These are phyloP conservation scores for Polychytrium aggregatum DNA, from an alignment of 192 early-diverging fungal species.

Conservation along the genomic window DNA sequence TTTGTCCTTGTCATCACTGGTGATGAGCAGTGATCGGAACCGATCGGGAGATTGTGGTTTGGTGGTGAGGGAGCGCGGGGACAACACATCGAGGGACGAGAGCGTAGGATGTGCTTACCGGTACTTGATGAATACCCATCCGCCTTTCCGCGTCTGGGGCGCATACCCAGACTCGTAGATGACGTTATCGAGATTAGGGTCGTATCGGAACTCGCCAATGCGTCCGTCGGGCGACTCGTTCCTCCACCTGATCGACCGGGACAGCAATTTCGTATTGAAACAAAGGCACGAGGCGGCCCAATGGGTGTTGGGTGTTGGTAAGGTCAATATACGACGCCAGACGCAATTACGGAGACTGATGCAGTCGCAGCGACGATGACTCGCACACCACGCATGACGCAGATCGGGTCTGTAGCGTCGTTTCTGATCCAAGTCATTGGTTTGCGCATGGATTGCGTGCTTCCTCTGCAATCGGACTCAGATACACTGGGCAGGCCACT, in stretches of 20 bases:
- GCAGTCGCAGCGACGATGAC: too few species aligned
- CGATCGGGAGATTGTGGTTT: not conserved
- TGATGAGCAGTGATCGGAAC: constrained; percentile 36
- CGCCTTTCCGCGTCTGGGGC: constrained; percentile 2
- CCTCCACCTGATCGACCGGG: constrained; percentile 16
- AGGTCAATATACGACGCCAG: too few species aligned
- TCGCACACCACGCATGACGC: too few species aligned
- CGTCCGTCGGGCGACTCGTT: constrained; percentile 19
- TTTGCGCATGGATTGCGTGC: too few species aligned
- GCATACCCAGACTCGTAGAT: constrained; percentile 13
- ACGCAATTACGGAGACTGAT: too few species aligned
- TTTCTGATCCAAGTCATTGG: too few species aligned
- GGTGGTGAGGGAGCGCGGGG: not conserved
- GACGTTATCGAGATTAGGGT: constrained; percentile 27
- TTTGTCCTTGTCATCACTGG: constrained; percentile 63
- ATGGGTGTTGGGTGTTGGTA: too few species aligned
- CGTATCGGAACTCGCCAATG: constrained; percentile 41
- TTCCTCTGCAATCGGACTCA: too few species aligned
- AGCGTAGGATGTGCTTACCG: constrained; percentile 6
- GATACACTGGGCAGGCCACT: too few species aligned
- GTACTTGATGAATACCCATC: constrained; percentile 41
- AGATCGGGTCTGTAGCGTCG: too few species aligned
- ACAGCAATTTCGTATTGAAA: too few species aligned
- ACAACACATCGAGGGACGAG: not conserved
- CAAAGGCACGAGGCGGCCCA: too few species aligned